phyloP scores from a whole-genome alignment of 306 rosid genomes.

The Fragaria ananassa region DNA sequence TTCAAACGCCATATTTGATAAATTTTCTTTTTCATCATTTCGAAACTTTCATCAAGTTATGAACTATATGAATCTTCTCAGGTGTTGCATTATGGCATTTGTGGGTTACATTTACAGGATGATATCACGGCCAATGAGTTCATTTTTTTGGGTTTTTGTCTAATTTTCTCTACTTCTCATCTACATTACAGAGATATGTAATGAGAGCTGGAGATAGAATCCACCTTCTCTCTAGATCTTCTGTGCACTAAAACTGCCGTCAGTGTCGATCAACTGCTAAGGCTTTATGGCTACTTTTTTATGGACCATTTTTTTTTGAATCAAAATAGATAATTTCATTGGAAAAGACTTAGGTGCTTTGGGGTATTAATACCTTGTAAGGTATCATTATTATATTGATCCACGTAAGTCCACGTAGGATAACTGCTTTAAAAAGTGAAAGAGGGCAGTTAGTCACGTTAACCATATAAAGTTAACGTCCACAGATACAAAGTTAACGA shows the following conservation, averaged over 20 bases:
- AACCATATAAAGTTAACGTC: no score
- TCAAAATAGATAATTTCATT: no score
- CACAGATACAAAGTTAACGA: no score
- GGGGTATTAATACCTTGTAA: no score
- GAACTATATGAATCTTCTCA: background rate
- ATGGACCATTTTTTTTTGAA: background rate
- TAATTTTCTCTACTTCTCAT: no score
- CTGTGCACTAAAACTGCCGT: background rate
- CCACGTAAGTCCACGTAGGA: no score
- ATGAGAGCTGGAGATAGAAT: background rate
- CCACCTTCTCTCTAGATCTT: background rate
- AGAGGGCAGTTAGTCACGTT: no score
- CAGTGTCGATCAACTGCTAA: background rate
- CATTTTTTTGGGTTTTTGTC: no score
- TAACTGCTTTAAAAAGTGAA: no score
- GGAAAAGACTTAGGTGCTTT: no score
- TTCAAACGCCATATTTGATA: slow-evolving; percentile 4
- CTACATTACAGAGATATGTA: background rate
- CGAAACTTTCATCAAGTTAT: background rate
- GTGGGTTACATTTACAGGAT: background rate
- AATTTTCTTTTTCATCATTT: background rate
- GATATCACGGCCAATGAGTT: background rate
- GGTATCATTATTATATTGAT: no score
- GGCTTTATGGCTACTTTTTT: no score
- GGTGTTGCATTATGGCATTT: background rate